Conservation (phyloP, 169 alveolate species). For the Blepharisma undulans region DNA sequence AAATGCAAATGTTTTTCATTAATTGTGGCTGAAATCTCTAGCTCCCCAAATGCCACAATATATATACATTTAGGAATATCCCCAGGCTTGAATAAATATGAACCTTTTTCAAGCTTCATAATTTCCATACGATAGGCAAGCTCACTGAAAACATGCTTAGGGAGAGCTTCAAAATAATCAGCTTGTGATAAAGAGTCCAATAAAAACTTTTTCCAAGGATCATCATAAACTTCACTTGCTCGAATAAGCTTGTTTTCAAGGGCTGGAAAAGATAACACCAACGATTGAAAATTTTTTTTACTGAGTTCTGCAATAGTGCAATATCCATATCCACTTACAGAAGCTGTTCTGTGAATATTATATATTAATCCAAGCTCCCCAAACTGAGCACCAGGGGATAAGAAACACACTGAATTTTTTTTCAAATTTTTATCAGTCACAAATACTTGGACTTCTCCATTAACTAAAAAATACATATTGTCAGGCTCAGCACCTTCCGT, state of each 20-base stretch:
- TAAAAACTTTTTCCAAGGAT: conserved; percentile 8
- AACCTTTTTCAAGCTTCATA: conserved; percentile 24
- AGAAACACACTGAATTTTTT: neutral
- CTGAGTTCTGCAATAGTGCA: conserved; percentile 14
- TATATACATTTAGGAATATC: neutral
- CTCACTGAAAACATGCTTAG: neutral
- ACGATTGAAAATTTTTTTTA: neutral
- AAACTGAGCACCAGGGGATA: conserved; percentile 36
- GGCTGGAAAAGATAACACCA: neutral
- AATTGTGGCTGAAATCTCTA: conserved; percentile 3
- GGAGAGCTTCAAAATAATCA: neutral
- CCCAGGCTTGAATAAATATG: conserved; percentile 26
- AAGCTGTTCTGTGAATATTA: conserved; percentile 22
- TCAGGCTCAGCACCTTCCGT: conserved; percentile 40
- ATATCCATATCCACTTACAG: neutral
- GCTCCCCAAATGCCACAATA: neutral
- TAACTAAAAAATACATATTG: conserved; percentile 49
- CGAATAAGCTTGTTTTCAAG: neutral
- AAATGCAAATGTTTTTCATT: conserved; percentile 15
- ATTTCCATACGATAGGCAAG: neutral
- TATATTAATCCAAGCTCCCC: conserved; percentile 29
- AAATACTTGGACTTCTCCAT: conserved; percentile 42
- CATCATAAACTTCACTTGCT: neutral
- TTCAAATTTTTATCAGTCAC: neutral
- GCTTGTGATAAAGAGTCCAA: neutral